Conservation (phyloP, 148 eudicot species). For the Vaccinium macrocarpon region DNA sequence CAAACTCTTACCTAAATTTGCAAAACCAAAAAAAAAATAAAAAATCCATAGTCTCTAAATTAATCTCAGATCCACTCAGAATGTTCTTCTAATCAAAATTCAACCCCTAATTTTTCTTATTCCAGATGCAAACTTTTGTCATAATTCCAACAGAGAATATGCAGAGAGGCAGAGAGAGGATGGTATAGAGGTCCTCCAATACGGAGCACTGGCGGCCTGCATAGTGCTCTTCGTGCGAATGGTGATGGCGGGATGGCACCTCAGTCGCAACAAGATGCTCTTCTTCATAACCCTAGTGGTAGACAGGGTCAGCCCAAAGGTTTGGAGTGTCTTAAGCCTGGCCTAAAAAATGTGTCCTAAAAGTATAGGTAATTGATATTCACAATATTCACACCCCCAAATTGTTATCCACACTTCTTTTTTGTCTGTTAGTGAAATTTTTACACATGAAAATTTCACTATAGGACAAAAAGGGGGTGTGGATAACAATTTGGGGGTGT, state of each 20-base stretch:
- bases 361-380: too few species aligned
- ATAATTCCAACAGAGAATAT: background rate
- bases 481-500: too few species aligned
- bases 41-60: too few species aligned
- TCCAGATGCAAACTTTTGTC: background rate
- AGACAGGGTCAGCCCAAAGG: too few species aligned
- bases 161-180: constrained; percentile 6
- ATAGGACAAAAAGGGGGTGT: too few species aligned
- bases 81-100: background rate
- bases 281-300: constrained; percentile 89
- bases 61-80: too few species aligned
- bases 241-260: constrained; percentile 93
- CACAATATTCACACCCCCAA: too few species aligned
- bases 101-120: background rate
- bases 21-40: background rate
- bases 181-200: constrained; percentile 80
- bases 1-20: constrained; percentile 1
- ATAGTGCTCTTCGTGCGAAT: constrained; percentile 82
- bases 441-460: too few species aligned
- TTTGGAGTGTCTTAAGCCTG: too few species aligned
- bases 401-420: too few species aligned
- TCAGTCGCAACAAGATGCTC: constrained; percentile 88
- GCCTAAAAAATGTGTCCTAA: too few species aligned
- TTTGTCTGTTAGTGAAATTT: too few species aligned
- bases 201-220: constrained; percentile 80